Evolutionary conservation across 176 grass and related monocot genomes (phyloP).

Genomic region (Cymbopogon citratus): DNA sequence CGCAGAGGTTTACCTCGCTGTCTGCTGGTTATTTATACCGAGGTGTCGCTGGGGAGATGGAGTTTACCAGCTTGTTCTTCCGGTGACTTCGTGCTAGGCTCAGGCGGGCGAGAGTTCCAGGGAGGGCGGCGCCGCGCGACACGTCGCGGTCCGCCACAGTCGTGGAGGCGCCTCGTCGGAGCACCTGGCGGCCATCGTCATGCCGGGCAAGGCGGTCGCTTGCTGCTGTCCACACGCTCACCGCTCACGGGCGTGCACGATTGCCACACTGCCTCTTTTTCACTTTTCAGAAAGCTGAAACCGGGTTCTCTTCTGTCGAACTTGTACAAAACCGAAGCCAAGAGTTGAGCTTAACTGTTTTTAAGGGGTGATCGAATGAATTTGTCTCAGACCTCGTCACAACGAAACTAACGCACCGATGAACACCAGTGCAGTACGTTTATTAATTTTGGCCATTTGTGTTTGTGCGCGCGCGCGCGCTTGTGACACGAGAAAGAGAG

Average conservation of each 20-base stretch:
- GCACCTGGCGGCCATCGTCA: constrained; percentile 1
- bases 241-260: not conserved
- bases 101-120: not conserved
- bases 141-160: not conserved
- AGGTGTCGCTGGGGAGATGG: not conserved
- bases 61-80: not conserved
- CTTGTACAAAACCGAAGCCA: not conserved
- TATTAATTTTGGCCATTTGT: too few species aligned
- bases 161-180: not conserved
- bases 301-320: not conserved
- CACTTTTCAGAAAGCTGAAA: not conserved
- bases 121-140: not conserved
- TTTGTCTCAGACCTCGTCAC: not conserved
- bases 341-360: not conserved
- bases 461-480: too few species aligned
- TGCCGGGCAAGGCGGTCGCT: not conserved
- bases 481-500: not conserved
- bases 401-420: not conserved
- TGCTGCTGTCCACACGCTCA: not conserved
- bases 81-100: not conserved
- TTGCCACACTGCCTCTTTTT: too few species aligned
- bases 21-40: not conserved
- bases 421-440: not conserved
- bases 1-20: not conserved
- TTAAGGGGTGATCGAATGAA: not conserved